Evolutionary conservation across 176 grass and related monocot genomes (phyloP).

Genomic region (Cenchrus purpureus): DNA sequence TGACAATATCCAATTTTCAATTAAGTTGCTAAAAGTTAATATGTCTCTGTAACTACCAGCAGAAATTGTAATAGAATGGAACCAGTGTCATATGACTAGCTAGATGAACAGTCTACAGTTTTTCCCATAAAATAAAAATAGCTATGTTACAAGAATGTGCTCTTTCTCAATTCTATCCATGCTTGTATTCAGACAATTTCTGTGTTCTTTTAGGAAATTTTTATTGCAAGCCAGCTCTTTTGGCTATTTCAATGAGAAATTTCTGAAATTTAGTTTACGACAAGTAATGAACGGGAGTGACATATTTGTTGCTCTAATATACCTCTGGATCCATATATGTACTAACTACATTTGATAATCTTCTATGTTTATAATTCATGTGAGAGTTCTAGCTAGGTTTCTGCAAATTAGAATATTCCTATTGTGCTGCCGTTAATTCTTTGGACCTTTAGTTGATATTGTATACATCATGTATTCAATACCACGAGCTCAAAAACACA

Average conservation of each 20-base stretch:
- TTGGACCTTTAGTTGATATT: constrained; percentile 7
- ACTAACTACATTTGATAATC: background rate
- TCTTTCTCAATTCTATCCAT: background rate
- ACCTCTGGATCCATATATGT: background rate
- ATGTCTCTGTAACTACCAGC: background rate
- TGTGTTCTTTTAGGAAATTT: constrained; percentile 10
- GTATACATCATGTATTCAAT: background rate
- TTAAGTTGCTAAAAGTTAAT: background rate
- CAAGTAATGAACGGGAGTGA: background rate
- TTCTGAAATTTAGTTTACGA: constrained; percentile 1
- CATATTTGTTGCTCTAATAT: constrained; percentile 9
- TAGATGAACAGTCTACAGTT: background rate
- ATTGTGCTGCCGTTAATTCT: background rate
- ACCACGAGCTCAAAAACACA: background rate
- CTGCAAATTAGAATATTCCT: background rate
- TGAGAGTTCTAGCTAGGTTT: background rate
- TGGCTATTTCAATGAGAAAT: background rate
- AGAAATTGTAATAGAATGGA: constrained; percentile 5
- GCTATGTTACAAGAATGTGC: background rate
- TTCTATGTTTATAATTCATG: background rate
- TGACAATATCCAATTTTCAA: background rate
- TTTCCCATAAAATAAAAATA: background rate
- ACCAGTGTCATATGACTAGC: background rate
- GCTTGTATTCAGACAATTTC: background rate
- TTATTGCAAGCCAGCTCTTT: background rate